Conservation (phyloP, 352 stramenopile genomes). For the Phytophthora idaei region DNA sequence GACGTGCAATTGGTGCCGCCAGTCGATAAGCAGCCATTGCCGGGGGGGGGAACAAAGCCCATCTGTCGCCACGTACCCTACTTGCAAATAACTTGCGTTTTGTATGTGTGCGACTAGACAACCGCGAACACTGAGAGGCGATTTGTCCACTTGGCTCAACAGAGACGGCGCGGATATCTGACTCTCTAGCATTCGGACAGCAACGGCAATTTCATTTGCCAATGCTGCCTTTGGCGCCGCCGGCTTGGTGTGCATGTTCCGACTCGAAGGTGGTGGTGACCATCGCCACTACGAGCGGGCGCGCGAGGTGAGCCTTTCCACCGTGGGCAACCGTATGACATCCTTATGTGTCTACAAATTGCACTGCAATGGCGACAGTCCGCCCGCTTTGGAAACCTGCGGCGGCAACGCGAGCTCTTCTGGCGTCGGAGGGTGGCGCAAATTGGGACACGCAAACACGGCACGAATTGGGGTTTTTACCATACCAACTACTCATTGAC, state of each 20-base stretch:
- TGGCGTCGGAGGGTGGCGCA: background rate
- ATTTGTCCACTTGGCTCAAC: constrained; percentile 7
- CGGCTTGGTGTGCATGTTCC: background rate
- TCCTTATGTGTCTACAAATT: constrained; percentile 14
- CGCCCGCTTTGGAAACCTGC: constrained; percentile 6
- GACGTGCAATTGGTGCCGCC: constrained; percentile 18
- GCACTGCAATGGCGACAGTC: background rate
- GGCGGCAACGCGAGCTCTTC: constrained; percentile 9
- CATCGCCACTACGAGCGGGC: constrained; percentile 10
- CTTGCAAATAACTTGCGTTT: constrained; percentile 12
- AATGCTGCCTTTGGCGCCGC: background rate
- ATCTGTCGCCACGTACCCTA: constrained; percentile 12
- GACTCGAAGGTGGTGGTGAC: background rate
- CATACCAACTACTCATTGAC: too few species aligned
- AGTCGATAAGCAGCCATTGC: constrained; percentile 7
- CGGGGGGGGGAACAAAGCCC: constrained; percentile 26
- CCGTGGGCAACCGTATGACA: constrained; percentile 8
- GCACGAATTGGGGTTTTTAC: too few species aligned
- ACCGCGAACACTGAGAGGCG: constrained; percentile 5
- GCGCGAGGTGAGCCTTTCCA: constrained; percentile 16
- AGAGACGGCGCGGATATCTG: constrained; percentile 11
- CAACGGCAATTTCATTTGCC: background rate
- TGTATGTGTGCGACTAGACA: constrained; percentile 11
- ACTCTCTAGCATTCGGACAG: constrained; percentile 16
- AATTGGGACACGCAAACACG: background rate